These are phyloP conservation scores for Collariella sp. DNA, from an alignment of 495 filamentous ascomycete genomes.

Conservation along the genomic window DNA sequence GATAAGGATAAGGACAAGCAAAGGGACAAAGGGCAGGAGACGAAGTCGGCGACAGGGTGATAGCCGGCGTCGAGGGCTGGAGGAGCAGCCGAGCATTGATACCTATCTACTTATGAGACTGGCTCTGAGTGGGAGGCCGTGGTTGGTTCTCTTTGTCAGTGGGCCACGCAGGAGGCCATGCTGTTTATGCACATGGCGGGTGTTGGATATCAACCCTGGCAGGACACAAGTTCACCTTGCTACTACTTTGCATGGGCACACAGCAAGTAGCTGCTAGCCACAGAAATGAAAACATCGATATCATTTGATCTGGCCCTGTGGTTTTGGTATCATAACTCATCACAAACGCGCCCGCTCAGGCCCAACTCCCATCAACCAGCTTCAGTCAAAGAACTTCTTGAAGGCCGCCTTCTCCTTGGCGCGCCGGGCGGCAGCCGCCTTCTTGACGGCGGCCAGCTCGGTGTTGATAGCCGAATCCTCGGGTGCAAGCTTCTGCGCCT, in stretches of 20 bases:
- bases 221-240: not conserved
- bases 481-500: slow-evolving; percentile 65
- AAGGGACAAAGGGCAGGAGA: slow-evolving; percentile 7
- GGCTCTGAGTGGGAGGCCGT: too few species aligned
- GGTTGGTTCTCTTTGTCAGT: too few species aligned
- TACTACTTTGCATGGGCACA: too few species aligned
- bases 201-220: not conserved
- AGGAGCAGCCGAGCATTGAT: too few species aligned
- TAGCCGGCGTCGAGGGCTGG: too few species aligned
- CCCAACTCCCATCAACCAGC: too few species aligned
- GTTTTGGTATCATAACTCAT: not conserved
- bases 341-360: not conserved
- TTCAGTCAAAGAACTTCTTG: slow-evolving; percentile 70
- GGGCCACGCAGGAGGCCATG: too few species aligned
- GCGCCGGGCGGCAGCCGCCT: slow-evolving; percentile 57
- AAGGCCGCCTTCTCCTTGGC: slow-evolving; percentile 86
- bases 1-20: slow-evolving; percentile 25
- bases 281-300: not conserved
- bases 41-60: not conserved
- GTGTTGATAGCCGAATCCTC: slow-evolving; percentile 65
- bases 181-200: too few species aligned
- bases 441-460: slow-evolving; percentile 69
- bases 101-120: too few species aligned
- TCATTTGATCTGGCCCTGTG: not conserved
- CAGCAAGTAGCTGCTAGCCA: not conserved